Evolutionary conservation across 345 rosid species (phyloP).

Genomic region (Balakata baccata): DNA sequence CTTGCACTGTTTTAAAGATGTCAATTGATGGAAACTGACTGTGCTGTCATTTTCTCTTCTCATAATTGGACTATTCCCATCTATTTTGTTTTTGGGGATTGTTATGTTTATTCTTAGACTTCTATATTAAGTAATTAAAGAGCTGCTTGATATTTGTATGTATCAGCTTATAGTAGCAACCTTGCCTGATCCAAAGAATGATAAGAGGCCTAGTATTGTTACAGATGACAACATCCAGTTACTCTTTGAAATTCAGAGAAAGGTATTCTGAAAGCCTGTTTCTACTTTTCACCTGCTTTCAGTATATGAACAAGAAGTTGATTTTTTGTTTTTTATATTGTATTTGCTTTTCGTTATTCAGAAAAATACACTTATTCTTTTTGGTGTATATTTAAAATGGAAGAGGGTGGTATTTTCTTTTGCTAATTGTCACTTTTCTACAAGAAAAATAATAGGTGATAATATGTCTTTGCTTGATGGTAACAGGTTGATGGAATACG

Average conservation of each 20-base stretch:
- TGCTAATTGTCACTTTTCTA: background rate
- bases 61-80: background rate
- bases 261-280: constrained; percentile 9
- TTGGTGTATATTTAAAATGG: background rate
- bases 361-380: background rate
- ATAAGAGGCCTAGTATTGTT: constrained; percentile 15
- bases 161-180: constrained; percentile 29
- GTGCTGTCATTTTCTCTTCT: background rate
- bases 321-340: background rate
- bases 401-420: background rate
- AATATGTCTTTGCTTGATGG: background rate
- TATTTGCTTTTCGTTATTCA: background rate
- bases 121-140: background rate
- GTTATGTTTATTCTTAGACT: background rate
- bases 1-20: background rate
- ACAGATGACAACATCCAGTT: constrained; percentile 26
- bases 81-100: background rate
- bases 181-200: constrained; percentile 10
- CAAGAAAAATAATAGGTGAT: background rate
- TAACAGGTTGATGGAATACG: constrained; percentile 25
- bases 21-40: background rate
- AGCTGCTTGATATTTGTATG: background rate
- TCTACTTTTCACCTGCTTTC: background rate
- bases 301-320: background rate
- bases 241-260: constrained; percentile 26